Evolutionary conservation across 108 stramenopile species (phyloP), one percentile per base, ranked within the genome.

Genomic region (Fragilaria radians): DNA sequence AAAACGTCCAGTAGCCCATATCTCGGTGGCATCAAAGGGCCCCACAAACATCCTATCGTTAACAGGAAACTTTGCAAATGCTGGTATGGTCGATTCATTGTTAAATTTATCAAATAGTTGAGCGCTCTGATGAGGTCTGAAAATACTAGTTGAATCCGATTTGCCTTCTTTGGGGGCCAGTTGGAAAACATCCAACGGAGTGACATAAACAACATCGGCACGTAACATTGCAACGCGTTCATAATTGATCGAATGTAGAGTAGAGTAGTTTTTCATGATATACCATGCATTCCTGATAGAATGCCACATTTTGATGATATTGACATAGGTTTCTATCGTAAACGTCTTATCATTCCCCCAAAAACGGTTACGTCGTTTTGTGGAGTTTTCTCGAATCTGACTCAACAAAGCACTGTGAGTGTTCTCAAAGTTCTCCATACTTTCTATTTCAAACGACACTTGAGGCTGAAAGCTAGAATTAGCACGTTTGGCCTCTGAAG

Each of bases 1-100:
- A 50, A 82, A 82, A 1, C 81, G 70, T 50, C 67, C 49, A n/a
- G 74, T 71, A 9, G 77, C 59, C 76, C 77, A 82, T 19, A 82
- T 50, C 42, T 73, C 54, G 17, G 71, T 67, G 1, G 63, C 73
- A 2, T 73, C 54, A 61, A 63, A 63, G 1, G 73, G 55, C 9
- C 81, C 81, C 54, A 67, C 66, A 21, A 78, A 61, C 67, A 82
- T 72, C 14, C 81, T 73, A 59, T 73, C 69, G 28, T 67, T 74
- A 46, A 74, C 69, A 0, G 71, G 68, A 21, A 27, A 67, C 51
- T 50, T 22, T 14, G 54, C 54, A 63, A 73, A 73, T 28, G 30
- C 58, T 0, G 64, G 51, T 11, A 69, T 60, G 51, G 66, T 64
- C n/a, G 55, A 33, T n/a, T 61, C 29, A 28, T 57, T 25, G 42